Evolutionary conservation across 441 rosid species (phyloP).

Genomic region (Bocquillonia castaneifolia): DNA sequence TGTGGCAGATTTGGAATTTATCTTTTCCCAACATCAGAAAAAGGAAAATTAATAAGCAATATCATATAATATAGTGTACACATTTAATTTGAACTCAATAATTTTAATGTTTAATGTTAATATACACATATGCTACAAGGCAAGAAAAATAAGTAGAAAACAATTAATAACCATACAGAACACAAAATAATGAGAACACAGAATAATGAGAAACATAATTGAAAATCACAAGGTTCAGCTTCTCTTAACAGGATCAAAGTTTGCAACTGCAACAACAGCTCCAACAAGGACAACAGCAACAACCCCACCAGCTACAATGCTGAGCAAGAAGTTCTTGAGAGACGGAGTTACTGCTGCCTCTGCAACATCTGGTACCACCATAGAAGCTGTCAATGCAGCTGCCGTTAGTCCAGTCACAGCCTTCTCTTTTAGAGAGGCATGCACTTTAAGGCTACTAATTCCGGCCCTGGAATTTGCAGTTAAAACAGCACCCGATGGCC

Average conservation of each 20-base stretch:
- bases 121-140: not conserved
- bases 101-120: not conserved
- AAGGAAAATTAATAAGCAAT: too few species aligned
- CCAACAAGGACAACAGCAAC: slow-evolving; percentile 60
- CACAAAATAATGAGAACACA: slow-evolving; percentile 20
- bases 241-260: slow-evolving; percentile 89
- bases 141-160: not conserved
- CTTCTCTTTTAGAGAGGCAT: slow-evolving; percentile 70
- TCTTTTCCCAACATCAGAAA: too few species aligned
- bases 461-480: slow-evolving; percentile 13
- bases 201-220: slow-evolving; percentile 7
- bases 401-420: slow-evolving; percentile 59
- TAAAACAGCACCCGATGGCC: slow-evolving; percentile 30
- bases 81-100: too few species aligned
- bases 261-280: slow-evolving; percentile 66
- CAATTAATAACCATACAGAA: not conserved
- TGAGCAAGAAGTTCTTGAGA: slow-evolving; percentile 85
- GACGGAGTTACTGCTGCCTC: slow-evolving; percentile 78
- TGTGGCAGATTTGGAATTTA: too few species aligned
- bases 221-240: slow-evolving; percentile 23
- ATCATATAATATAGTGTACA: too few species aligned
- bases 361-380: slow-evolving; percentile 70
- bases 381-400: slow-evolving; percentile 63
- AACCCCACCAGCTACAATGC: slow-evolving; percentile 72
- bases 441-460: slow-evolving; percentile 42